Evolutionary conservation across 1,284 basidiomycete genomes (phyloP).

Genomic region (Veloboletus limbatus): DNA sequence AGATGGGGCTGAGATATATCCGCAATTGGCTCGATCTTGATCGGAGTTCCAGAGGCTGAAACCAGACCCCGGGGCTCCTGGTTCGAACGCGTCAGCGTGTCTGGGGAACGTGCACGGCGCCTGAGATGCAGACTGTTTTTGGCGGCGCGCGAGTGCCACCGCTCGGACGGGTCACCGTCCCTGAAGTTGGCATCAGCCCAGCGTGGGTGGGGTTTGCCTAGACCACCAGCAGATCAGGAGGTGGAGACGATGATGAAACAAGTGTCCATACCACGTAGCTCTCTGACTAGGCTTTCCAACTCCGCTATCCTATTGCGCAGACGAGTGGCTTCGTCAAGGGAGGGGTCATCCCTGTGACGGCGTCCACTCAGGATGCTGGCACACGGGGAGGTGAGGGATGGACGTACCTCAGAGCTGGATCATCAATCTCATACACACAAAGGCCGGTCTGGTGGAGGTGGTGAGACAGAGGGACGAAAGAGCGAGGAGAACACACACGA

Average conservation of each 20-base stretch:
- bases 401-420: slow-evolving; percentile 72
- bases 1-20: slow-evolving; percentile 47
- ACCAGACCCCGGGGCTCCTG: slow-evolving; percentile 36
- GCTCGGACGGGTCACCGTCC: slow-evolving; percentile 74
- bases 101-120: slow-evolving; percentile 40
- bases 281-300: slow-evolving; percentile 83
- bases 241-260: slow-evolving; percentile 10
- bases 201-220: slow-evolving; percentile 79
- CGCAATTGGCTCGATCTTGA: slow-evolving; percentile 54
- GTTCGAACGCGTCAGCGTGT: slow-evolving; percentile 36
- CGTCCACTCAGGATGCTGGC: slow-evolving; percentile 9
- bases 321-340: slow-evolving; percentile 78
- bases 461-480: slow-evolving; percentile 13
- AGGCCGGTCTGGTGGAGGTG: slow-evolving; percentile 65
- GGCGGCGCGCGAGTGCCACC: slow-evolving; percentile 81
- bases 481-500: slow-evolving; percentile 44
- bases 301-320: slow-evolving; percentile 84
- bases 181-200: slow-evolving; percentile 77
- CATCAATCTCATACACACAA: slow-evolving; percentile 90
- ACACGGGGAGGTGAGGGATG: slow-evolving; percentile 1
- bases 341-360: slow-evolving; percentile 72
- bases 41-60: slow-evolving; percentile 49
- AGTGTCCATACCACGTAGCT: slow-evolving; percentile 59
- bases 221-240: slow-evolving; percentile 17
- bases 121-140: slow-evolving; percentile 50